A percentile compares a stretch with the other conserved stretches of the same genome.
phyloP scores from a whole-genome alignment of 2,329 filamentous ascomycete genomes.

The Calcarisporium arbuscula region DNA sequence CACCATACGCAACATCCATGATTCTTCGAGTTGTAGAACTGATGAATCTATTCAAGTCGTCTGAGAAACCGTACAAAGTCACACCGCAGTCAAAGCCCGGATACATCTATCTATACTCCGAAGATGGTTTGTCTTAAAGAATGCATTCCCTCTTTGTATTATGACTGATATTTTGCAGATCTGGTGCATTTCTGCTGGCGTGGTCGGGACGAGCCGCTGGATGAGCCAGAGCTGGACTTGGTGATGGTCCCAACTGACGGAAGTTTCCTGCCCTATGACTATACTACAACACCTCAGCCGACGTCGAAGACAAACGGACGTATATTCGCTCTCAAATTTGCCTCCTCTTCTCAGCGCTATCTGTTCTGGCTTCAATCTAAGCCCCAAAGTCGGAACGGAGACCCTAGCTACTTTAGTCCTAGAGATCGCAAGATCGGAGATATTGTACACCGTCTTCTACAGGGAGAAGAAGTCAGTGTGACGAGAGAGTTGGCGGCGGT shows the following conservation, averaged over 20 bases:
- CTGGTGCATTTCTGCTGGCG: conserved; percentile 98
- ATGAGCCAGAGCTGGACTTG: conserved; percentile 76
- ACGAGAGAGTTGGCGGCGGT: conserved; percentile 63
- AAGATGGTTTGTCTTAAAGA: conserved; percentile 61
- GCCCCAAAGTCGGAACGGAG: conserved; percentile 62
- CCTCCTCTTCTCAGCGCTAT: conserved; percentile 82
- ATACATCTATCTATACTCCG: conserved; percentile 86
- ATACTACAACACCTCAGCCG: conserved; percentile 47
- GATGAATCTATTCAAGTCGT: conserved; percentile 22
- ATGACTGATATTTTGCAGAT: conserved; percentile 41
- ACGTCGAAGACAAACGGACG: conserved; percentile 72
- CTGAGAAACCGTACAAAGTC: conserved; percentile 61
- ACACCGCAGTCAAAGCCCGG: conserved; percentile 67
- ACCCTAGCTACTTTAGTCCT: conserved; percentile 73
- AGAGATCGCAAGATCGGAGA: conserved; percentile 83
- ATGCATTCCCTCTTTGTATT: not conserved
- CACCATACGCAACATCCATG: not conserved
- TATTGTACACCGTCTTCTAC: conserved; percentile 76
- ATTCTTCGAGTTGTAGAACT: conserved; percentile 18
- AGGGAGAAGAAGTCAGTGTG: conserved; percentile 84
- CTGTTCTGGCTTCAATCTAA: conserved; percentile 97
- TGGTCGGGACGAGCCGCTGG: conserved; percentile 62
- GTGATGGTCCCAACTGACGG: conserved; percentile 91
- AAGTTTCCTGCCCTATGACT: conserved; percentile 76
- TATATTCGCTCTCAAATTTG: conserved; percentile 90